Evolutionary conservation across 371 early-diverging fungal genomes (phyloP).

Genomic region (Nematocida displodere): DNA sequence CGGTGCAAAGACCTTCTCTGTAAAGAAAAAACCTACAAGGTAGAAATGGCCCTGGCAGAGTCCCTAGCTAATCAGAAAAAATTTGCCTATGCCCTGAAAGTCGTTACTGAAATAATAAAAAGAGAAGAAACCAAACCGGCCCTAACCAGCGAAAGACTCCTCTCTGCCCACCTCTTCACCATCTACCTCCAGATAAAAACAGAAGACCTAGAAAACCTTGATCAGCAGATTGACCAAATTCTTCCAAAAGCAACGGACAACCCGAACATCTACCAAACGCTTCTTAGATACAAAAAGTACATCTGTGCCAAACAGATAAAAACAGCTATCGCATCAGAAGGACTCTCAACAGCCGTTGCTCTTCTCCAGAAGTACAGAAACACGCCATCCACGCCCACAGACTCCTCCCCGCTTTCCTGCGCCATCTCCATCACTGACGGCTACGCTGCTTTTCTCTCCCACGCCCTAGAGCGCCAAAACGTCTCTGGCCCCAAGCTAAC

Average conservation of each 20-base stretch:
- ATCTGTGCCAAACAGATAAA: neutral
- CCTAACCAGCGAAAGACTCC: neutral
- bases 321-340: slow-evolving; percentile 7
- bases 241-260: neutral
- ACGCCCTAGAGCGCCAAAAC: neutral
- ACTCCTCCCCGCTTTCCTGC: neutral
- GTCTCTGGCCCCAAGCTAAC: neutral
- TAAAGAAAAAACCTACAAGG: neutral
- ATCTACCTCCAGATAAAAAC: slow-evolving; percentile 11
- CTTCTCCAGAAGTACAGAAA: neutral
- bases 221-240: neutral
- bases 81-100: slow-evolving; percentile 16
- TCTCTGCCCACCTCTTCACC: neutral
- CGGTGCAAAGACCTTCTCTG: slow-evolving; percentile 22
- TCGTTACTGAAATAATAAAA: neutral
- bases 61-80: slow-evolving; percentile 35
- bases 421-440: neutral
- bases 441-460: neutral
- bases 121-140: neutral
- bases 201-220: neutral
- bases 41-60: slow-evolving; percentile 36
- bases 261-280: neutral
- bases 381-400: neutral
- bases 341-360: neutral
- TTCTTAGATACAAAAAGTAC: slow-evolving; percentile 26